Conservation (phyloP, 768 basidiomycete species). For the Rickenella mellea region DNA sequence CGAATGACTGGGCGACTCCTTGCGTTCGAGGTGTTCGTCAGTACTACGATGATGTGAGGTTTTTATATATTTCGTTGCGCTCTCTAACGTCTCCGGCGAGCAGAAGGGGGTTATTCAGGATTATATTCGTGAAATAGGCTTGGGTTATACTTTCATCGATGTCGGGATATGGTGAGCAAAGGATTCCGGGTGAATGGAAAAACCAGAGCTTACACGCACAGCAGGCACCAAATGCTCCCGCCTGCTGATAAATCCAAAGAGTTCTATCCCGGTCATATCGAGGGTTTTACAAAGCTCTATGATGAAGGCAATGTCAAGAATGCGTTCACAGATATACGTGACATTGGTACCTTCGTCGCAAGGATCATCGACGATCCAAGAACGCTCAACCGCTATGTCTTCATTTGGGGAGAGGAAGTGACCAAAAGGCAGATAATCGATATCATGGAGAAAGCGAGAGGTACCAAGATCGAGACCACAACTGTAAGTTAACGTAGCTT, state of each 20-base stretch:
- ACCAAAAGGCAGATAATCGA: slow-evolving; percentile 15
- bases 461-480: slow-evolving; percentile 1
- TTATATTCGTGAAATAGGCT: slow-evolving; percentile 14
- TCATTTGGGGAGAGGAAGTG: slow-evolving; percentile 18
- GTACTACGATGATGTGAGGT: slow-evolving; percentile 7
- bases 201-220: too few relatives aligned
- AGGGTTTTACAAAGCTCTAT: slow-evolving; percentile 84
- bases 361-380: slow-evolving; percentile 21
- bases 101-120: slow-evolving; percentile 17
- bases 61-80: background rate
- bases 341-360: slow-evolving; percentile 19
- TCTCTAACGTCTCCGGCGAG: too few relatives aligned
- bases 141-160: slow-evolving; percentile 22
- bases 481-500: background rate
- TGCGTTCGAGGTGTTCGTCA: slow-evolving; percentile 5
- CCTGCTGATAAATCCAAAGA: too few relatives aligned
- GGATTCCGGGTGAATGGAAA: too few relatives aligned
- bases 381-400: slow-evolving; percentile 21
- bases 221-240: too few relatives aligned
- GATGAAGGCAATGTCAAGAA: slow-evolving; percentile 11
- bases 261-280: slow-evolving; percentile 85
- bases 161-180: too few relatives aligned
- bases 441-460: slow-evolving; percentile 13
- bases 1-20: slow-evolving; percentile 15
- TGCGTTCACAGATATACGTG: slow-evolving; percentile 14